Base-by-base conservation (phyloP, 2,329 filamentous ascomycete genomes). In the Fusarium sp. region DNA sequence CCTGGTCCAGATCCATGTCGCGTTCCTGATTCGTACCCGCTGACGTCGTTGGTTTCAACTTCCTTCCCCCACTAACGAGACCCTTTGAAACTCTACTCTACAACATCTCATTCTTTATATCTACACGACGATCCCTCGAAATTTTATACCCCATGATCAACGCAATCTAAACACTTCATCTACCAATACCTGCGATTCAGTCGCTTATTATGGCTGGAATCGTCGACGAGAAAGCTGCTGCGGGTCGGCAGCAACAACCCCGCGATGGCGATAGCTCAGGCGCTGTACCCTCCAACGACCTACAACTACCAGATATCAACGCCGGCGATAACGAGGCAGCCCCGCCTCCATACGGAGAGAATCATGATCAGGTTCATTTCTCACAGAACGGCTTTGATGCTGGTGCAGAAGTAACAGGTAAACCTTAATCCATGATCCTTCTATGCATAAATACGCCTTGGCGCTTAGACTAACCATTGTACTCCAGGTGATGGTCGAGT, bases 401-500 rank as follows among this genome's bases (percentile, higher is more conserved):
- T 25, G 87, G 86, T 41, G 90, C 89, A 44, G 83, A 83, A 29
- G 80, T 92, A 27, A 89, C 86, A 49, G 82, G 87, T 88, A 69
- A 40, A 73, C 55, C 22, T 9, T 44, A 4, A 24, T 24, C 6
- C 41, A 44, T 22, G 16, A 24, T 32, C 4, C 29, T 34, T 18
- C 13, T 18, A 24, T 18, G 6, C 32, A 57, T 34, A 41, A 16
- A 34, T 16, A 6, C 20, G 6, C 41, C 51, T 52, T 22, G 32
- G 32, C 32, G 32, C 49, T 52, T 32, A 57, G 57, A 53, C 73
- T 76, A 65, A 74, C 43, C 46, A 30, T 25, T 58, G 27, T 61
- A 24, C n/a, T 27, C 16, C 46, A 89, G 92, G 88, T 65, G 91
- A 94, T 81, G 93, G 93, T 25, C 88, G 93, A 75, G 86, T 96